Conservation (phyloP, 352 stramenopile species). For the Phytophthora colocasiae region DNA sequence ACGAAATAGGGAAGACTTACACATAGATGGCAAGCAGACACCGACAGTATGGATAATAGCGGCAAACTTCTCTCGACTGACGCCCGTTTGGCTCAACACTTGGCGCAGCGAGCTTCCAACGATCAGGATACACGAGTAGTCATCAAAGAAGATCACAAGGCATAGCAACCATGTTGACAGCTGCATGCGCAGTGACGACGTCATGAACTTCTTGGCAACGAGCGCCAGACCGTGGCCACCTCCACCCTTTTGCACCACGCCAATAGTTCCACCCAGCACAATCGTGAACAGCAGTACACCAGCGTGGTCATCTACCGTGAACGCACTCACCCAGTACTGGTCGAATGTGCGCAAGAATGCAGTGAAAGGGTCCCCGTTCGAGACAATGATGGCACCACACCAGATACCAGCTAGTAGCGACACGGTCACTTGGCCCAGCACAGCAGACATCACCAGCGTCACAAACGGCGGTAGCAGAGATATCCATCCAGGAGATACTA, state of each 20-base stretch:
- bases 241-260: slow-evolving; percentile 89
- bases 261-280: slow-evolving; percentile 87
- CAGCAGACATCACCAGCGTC: slow-evolving; percentile 77
- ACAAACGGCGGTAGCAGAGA: slow-evolving; percentile 78
- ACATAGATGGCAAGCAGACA: slow-evolving; percentile 89
- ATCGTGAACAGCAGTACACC: slow-evolving; percentile 92
- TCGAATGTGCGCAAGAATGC: slow-evolving; percentile 88
- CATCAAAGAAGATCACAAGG: slow-evolving; percentile 93
- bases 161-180: slow-evolving; percentile 86
- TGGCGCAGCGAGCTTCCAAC: slow-evolving; percentile 88
- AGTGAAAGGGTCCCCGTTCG: slow-evolving; percentile 72
- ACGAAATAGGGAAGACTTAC: slow-evolving; percentile 36
- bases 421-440: slow-evolving; percentile 82
- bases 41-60: slow-evolving; percentile 91
- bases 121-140: slow-evolving; percentile 93
- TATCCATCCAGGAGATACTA: slow-evolving; percentile 76
- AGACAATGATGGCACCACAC: slow-evolving; percentile 87
- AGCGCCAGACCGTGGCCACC: slow-evolving; percentile 86
- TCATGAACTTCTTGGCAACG: slow-evolving; percentile 85
- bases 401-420: slow-evolving; percentile 88
- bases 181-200: slow-evolving; percentile 82
- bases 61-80: slow-evolving; percentile 90
- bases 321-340: slow-evolving; percentile 88
- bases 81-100: slow-evolving; percentile 81
- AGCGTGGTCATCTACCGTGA: slow-evolving; percentile 84